These are phyloP conservation scores for Chenopodium formosanum DNA, from an alignment of 148 eudicot genomes.

Conservation along the genomic window DNA sequence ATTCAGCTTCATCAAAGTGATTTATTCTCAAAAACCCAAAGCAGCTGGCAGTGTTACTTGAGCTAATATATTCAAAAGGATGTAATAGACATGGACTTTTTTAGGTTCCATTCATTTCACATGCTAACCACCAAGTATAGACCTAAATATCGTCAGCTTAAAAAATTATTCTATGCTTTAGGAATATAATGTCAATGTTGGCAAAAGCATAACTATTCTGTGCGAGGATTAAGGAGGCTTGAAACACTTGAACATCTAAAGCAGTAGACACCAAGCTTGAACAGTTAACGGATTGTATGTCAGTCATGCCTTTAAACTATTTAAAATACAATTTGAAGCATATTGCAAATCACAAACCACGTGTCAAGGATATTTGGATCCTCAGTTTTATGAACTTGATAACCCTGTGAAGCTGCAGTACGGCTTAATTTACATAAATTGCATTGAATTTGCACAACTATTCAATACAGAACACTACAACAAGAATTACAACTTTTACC, in stretches of 20 bases:
- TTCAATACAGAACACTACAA: not conserved
- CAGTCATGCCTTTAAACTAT: not conserved
- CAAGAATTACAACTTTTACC: not conserved
- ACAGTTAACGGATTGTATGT: not conserved
- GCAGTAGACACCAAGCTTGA: not conserved
- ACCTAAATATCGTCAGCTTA: not conserved
- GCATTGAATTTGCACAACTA: not conserved
- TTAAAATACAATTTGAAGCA: not conserved
- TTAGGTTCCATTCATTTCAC: not conserved
- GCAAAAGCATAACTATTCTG: not conserved
- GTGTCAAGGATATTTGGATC: not conserved
- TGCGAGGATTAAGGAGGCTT: not conserved
- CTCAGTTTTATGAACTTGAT: not conserved
- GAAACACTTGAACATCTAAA: not conserved
- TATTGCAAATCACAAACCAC: not conserved
- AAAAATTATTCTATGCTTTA: not conserved
- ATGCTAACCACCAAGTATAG: not conserved
- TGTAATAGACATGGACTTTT: not conserved
- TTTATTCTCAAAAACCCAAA: too few species aligned
- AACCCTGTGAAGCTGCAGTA: too few species aligned
- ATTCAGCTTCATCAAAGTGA: too few species aligned
- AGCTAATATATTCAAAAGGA: not conserved
- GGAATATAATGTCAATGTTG: not conserved
- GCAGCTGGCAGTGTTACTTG: too few species aligned
- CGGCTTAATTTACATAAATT: not conserved